phyloP scores from a whole-genome alignment of 768 basidiomycete genomes.

The Mycena sanguinolenta region DNA sequence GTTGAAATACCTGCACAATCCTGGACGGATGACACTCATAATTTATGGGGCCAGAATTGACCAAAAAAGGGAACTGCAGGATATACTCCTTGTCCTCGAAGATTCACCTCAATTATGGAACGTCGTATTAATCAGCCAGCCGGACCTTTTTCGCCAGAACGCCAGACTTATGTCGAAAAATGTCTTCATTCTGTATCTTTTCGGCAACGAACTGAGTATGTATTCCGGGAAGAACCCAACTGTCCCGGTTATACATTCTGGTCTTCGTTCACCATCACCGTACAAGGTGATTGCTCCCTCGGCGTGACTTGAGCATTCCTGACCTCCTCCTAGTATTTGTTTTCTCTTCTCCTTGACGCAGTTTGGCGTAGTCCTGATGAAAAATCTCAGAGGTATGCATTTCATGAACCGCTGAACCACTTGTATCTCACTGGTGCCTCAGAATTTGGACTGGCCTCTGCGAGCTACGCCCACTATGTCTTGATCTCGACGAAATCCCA shows the following conservation, averaged over 20 bases:
- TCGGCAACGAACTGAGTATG: neutral
- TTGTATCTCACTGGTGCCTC: neutral
- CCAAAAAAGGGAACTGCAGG: neutral
- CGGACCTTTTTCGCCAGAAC: neutral
- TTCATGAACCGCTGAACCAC: neutral
- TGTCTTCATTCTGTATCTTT: neutral
- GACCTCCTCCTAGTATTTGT: neutral
- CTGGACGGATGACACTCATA: neutral
- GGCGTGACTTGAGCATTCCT: neutral
- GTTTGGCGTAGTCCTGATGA: neutral
- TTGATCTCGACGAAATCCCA: neutral
- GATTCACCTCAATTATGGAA: neutral
- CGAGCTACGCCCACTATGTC: neutral
- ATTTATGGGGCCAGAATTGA: neutral
- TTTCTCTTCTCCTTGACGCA: neutral
- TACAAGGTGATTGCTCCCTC: neutral
- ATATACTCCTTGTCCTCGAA: neutral
- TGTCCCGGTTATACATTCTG: too few species aligned
- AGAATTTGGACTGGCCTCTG: neutral
- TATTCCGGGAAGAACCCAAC: neutral
- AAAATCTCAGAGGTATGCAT: neutral
- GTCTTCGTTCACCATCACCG: too few species aligned
- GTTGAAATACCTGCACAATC: neutral
- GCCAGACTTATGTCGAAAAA: neutral
- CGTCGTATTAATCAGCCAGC: neutral